Evolutionary conservation across 1,284 basidiomycete species (phyloP), one percentile per base, ranked within the genome.

Genomic region (Cutaneotrichosporon arboriforme): DNA sequence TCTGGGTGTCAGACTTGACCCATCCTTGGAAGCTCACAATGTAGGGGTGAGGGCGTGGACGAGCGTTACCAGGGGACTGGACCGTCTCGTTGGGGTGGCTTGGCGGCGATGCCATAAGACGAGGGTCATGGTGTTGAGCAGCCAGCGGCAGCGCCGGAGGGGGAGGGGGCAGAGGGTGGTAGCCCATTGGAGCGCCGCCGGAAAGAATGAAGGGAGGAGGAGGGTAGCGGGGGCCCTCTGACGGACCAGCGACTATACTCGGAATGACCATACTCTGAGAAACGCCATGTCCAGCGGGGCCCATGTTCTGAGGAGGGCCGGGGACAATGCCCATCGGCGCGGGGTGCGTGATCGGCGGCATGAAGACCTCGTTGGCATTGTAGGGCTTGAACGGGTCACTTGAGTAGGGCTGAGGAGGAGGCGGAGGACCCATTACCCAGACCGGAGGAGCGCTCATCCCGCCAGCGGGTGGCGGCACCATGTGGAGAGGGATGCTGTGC

Each of bases 41-140:
- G 36, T 35, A 57, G 2, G 59, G 59, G 43, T 61, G 56, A 10
- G 56, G 56, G 2, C 54, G 52, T 2, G 40, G 22, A 5, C 21
- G 8, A 21, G 21, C 8, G 3, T 13, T 17, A 4, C 15, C 15
- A n/a, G 39, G 5, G 4, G 39, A 15, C 40, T 13, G 40, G 12
- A 8, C 20, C 21, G 4, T 12, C 40, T 8, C 3, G 21, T 14
- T 23, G 10, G 26, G 10, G 26, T 31, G 10, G 26, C 10, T 31
- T 31, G 26, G 26, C 26, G 26, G 26, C 26, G 26, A 31, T 10
- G 26, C 26, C 7, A 31, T 31, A 10, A 7, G 26, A n/a, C n/a
- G n/a, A n/a, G n/a, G n/a, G n/a, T n/a, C n/a, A n/a, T n/a, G n/a
- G n/a, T n/a, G n/a, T n/a, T n/a, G n/a, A n/a, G n/a, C n/a, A 5